These are phyloP conservation scores for Lactarius indigo DNA, from an alignment of 768 basidiomycete species.

Conservation along the genomic window DNA sequence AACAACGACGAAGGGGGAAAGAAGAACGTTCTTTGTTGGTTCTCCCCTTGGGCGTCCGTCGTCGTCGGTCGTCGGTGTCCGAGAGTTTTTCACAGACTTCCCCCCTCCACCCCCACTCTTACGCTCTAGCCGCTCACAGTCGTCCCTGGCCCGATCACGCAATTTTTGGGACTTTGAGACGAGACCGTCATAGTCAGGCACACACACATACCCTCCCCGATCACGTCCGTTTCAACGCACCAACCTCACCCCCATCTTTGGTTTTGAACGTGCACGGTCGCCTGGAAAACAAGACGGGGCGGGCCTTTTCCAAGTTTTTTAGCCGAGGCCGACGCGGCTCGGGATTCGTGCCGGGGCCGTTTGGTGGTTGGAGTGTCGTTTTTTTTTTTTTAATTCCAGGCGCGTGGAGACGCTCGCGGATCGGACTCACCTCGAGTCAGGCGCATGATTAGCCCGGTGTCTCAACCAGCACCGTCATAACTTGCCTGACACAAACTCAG, in stretches of 20 bases:
- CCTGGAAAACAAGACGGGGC: background rate
- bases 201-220: background rate
- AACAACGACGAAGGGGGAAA: too few relatives aligned
- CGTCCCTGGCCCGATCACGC: background rate
- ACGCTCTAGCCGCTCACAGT: too few relatives aligned
- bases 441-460: too few relatives aligned
- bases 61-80: too few relatives aligned
- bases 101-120: too few relatives aligned
- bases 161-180: background rate
- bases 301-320: background rate
- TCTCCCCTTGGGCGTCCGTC: too few relatives aligned
- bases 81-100: too few relatives aligned
- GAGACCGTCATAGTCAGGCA: background rate
- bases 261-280: background rate
- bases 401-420: background rate
- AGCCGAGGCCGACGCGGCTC: background rate
- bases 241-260: background rate
- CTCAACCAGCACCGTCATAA: too few relatives aligned
- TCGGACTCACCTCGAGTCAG: background rate
- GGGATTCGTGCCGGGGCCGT: background rate
- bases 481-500: too few relatives aligned
- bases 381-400: too few relatives aligned
- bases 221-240: too few relatives aligned
- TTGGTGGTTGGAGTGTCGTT: background rate
- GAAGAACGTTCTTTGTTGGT: too few relatives aligned